Conservation (phyloP, 1,139 yeast species). For the Zhuliangozyma blackwelliae region DNA sequence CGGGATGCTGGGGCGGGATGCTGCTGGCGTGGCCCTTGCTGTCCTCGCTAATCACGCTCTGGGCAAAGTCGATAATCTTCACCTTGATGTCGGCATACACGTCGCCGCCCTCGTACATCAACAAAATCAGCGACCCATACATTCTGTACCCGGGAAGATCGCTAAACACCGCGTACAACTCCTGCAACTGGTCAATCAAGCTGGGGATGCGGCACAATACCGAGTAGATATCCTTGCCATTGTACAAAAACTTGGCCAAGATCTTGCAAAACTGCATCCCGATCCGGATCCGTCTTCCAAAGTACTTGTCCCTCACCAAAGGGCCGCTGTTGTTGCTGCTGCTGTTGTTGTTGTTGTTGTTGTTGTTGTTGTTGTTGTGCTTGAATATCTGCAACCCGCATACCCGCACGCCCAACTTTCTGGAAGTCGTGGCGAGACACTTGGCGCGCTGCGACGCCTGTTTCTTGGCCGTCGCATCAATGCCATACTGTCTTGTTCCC, state of each 20-base stretch:
- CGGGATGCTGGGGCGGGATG: conserved; percentile 65
- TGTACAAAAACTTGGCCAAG: conserved; percentile 71
- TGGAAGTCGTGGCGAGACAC: conserved; percentile 77
- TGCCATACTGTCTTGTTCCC: conserved; percentile 99
- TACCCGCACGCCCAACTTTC: conserved; percentile 80
- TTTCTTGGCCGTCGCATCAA: conserved; percentile 73
- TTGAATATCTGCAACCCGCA: conserved; percentile 96
- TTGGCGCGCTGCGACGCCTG: conserved; percentile 77
- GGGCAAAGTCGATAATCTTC: conserved; percentile 92
- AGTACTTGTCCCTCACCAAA: conserved; percentile 81
- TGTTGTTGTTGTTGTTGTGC: conserved; percentile 20
- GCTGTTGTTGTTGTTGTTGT: conserved; percentile 22
- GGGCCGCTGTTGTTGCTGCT: too few relatives aligned
- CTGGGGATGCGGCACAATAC: conserved; percentile 66
- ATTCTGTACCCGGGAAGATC: conserved; percentile 75
- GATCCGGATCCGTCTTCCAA: conserved; percentile 73
- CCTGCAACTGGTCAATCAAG: conserved; percentile 56
- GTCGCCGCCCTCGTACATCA: conserved; percentile 80
- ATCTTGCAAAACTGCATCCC: conserved; percentile 77
- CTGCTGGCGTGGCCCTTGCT: conserved; percentile 25
- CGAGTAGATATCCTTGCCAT: conserved; percentile 58
- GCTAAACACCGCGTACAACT: conserved; percentile 51
- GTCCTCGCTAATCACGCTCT: conserved; percentile 75
- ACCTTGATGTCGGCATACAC: conserved; percentile 40
- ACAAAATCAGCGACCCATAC: conserved; percentile 83